Conservation (phyloP, 2,329 filamentous ascomycete genomes). For the Pseudopyricularia cyperi region DNA sequence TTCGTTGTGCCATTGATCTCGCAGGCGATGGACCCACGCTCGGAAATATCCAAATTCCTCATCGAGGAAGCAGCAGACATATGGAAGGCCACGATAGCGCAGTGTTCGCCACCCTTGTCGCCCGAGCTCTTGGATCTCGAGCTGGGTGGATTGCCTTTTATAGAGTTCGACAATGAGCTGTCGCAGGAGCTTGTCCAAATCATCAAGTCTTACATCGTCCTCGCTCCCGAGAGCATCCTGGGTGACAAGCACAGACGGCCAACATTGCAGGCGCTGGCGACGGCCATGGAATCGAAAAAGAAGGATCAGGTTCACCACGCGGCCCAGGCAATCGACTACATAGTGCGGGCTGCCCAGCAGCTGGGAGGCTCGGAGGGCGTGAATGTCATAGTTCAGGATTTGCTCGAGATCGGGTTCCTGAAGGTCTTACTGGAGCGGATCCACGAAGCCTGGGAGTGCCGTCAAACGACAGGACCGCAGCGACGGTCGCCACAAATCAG, state of each 20-base stretch:
- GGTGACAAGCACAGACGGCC: slow-evolving; percentile 39
- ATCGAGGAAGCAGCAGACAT: slow-evolving; percentile 87
- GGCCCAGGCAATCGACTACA: slow-evolving; percentile 47
- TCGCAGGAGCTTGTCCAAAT: slow-evolving; percentile 50
- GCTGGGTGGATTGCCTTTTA: slow-evolving; percentile 49
- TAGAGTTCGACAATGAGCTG: slow-evolving; percentile 53
- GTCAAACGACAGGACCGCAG: slow-evolving; percentile 73
- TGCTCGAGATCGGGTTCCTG: slow-evolving; percentile 51
- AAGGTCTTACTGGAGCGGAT: slow-evolving; percentile 51
- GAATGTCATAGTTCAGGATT: slow-evolving; percentile 49
- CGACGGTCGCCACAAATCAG: slow-evolving; percentile 56
- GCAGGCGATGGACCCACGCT: slow-evolving; percentile 64
- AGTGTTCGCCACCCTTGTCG: slow-evolving; percentile 49
- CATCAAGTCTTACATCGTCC: slow-evolving; percentile 55
- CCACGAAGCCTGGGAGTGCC: slow-evolving; percentile 56
- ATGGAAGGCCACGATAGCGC: slow-evolving; percentile 63
- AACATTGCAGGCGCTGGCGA: slow-evolving; percentile 34
- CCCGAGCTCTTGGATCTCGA: slow-evolving; percentile 50
- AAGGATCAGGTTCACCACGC: slow-evolving; percentile 46
- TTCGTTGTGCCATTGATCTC: slow-evolving; percentile 73
- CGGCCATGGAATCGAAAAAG: slow-evolving; percentile 35
- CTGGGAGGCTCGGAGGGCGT: slow-evolving; percentile 50
- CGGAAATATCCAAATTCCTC: slow-evolving; percentile 65
- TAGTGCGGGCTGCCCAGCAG: slow-evolving; percentile 49
- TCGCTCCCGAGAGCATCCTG: slow-evolving; percentile 56